These are phyloP conservation scores for Solanum sejunctum DNA, from an alignment of 257 asterid species.

Conservation along the genomic window DNA sequence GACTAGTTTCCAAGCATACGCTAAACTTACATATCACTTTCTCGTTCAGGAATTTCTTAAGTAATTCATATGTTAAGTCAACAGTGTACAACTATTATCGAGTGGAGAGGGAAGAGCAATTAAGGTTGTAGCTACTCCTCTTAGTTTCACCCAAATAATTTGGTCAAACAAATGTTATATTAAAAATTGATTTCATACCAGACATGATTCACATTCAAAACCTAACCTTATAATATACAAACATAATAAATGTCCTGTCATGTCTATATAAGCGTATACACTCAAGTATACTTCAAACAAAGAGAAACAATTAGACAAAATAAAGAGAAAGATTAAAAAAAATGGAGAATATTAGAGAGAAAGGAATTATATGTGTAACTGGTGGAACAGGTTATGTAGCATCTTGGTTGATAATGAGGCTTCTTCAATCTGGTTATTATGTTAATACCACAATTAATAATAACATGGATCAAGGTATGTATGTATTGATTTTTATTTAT, in stretches of 20 bases:
- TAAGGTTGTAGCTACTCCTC: not conserved
- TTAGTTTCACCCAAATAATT: not conserved
- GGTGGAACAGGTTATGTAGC: conserved; percentile 20
- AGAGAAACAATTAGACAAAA: not conserved
- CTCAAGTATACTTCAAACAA: not conserved
- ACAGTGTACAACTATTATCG: no score
- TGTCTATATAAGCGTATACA: not conserved
- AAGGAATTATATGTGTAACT: conserved; percentile 14
- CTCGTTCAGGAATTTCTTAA: no score
- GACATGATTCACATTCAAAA: no score
- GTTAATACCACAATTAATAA: conserved; percentile 13
- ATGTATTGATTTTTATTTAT: not conserved
- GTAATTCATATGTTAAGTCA: no score
- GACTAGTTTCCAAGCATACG: no score
- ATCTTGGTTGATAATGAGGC: conserved; percentile 17
- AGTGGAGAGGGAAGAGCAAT: no score
- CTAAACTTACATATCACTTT: no score
- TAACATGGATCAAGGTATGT: not conserved
- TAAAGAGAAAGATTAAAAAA: not conserved
- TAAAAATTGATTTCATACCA: no score
- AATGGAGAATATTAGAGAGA: not conserved
- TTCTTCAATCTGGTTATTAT: conserved; percentile 14
- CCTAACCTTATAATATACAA: no score
- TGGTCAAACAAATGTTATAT: no score
- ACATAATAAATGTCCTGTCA: not conserved